These are phyloP conservation scores for Cyathus pygmaeus DNA, from an alignment of 1,284 basidiomycete species.

Conservation along the genomic window DNA sequence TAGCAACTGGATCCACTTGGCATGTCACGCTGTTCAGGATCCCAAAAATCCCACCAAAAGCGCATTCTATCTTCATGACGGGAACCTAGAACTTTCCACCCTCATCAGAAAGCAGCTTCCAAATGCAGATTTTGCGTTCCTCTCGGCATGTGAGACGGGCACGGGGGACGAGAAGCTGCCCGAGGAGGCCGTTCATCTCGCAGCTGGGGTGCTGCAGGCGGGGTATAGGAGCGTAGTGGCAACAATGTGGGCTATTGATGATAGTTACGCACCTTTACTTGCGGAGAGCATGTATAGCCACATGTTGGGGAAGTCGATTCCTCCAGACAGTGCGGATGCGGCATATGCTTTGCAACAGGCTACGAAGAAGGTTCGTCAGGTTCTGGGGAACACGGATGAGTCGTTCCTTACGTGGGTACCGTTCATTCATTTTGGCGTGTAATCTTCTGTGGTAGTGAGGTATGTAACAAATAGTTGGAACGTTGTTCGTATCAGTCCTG, in stretches of 20 bases:
- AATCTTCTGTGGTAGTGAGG: too few species aligned
- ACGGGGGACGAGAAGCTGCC: slow-evolving; percentile 31
- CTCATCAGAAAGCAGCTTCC: slow-evolving; percentile 23
- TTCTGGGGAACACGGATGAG: slow-evolving; percentile 9
- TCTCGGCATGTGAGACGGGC: slow-evolving; percentile 46
- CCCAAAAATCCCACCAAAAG: slow-evolving; percentile 23
- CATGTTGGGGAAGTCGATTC: neutral
- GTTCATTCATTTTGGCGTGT: slow-evolving; percentile 21
- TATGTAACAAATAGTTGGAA: too few species aligned
- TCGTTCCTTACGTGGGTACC: slow-evolving; percentile 21
- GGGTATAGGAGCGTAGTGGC: slow-evolving; percentile 41
- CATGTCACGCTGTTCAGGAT: slow-evolving; percentile 25
- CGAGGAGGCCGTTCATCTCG: slow-evolving; percentile 42
- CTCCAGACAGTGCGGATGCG: slow-evolving; percentile 1
- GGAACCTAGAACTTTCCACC: slow-evolving; percentile 22
- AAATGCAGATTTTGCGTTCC: slow-evolving; percentile 37
- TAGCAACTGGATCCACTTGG: slow-evolving; percentile 4
- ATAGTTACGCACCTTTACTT: slow-evolving; percentile 12
- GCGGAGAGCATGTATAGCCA: slow-evolving; percentile 16
- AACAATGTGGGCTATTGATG: slow-evolving; percentile 43
- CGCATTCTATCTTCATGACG: slow-evolving; percentile 28
- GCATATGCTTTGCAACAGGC: slow-evolving; percentile 16
- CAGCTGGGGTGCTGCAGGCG: slow-evolving; percentile 41
- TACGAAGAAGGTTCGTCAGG: slow-evolving; percentile 5
- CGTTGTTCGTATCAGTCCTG: too few species aligned